Conservation (phyloP, 2,329 filamentous ascomycete genomes). For the Alternaria panax region DNA sequence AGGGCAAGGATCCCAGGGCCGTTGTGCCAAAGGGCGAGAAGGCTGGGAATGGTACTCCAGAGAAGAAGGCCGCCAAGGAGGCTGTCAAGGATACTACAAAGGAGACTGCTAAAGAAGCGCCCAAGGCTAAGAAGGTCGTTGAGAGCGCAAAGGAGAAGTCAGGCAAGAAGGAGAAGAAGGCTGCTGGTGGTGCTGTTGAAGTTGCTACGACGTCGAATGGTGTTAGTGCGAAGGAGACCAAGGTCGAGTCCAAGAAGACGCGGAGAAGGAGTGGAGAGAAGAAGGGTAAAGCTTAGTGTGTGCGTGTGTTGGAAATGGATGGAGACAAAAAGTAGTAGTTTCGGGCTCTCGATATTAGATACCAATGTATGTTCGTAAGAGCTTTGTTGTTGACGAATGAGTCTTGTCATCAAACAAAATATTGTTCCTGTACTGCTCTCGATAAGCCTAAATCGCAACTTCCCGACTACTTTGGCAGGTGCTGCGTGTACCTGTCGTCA, state of each 20-base stretch:
- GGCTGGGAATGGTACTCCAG: constrained; percentile 22
- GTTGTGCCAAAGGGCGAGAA: constrained; percentile 32
- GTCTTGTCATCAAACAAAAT: background rate
- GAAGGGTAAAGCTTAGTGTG: constrained; percentile 27
- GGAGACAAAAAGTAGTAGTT: background rate
- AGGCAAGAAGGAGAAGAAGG: constrained; percentile 22
- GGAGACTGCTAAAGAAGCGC: constrained; percentile 33
- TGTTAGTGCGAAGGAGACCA: constrained; percentile 17
- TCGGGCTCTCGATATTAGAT: background rate
- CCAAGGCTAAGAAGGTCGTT: constrained; percentile 25
- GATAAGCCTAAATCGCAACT: background rate
- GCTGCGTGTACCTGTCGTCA: background rate
- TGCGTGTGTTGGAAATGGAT: background rate
- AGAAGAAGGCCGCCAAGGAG: constrained; percentile 11
- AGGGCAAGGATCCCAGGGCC: constrained; percentile 58
- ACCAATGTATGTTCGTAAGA: constrained; percentile 1
- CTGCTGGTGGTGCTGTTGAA: constrained; percentile 11
- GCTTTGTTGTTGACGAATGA: background rate
- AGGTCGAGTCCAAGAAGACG: constrained; percentile 24
- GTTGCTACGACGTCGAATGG: constrained; percentile 17
- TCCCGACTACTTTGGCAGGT: background rate
- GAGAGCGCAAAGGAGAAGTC: constrained; percentile 21
- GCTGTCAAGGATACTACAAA: constrained; percentile 12
- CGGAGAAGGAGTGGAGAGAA: constrained; percentile 32
- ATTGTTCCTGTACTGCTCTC: background rate